Evolutionary conservation across 163 green algal genomes (phyloP).

Genomic region (Trebouxiophyceae sp.): DNA sequence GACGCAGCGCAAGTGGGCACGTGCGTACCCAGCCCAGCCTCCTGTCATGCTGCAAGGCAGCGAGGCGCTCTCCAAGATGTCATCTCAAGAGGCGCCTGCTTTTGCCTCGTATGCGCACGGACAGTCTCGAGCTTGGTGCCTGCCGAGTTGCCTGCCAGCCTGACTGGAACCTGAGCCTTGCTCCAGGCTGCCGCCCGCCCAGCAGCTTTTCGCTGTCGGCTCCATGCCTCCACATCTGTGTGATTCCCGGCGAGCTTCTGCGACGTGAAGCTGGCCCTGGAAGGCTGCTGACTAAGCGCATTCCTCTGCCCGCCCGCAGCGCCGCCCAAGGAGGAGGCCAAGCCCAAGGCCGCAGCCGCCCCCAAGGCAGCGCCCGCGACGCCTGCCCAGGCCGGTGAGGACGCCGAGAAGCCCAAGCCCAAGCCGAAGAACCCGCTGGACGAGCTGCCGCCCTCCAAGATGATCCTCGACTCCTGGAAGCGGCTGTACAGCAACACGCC

Average conservation of each 20-base stretch:
- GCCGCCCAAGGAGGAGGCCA: conserved; percentile 11
- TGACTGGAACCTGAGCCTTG: no score
- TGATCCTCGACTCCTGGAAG: conserved; percentile 56
- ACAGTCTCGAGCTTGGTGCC: no score
- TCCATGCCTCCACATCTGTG: no score
- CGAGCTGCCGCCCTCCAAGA: conserved; percentile 37
- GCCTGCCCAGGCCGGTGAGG: conserved; percentile 9
- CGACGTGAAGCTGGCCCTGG: background rate
- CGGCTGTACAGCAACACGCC: conserved; percentile 59
- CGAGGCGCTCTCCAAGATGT: no score
- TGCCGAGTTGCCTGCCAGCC: no score
- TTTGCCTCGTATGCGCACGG: no score
- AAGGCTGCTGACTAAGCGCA: background rate
- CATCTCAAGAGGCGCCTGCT: no score
- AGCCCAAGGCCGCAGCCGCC: conserved; percentile 7
- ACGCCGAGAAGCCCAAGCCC: conserved; percentile 20
- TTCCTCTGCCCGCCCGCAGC: background rate
- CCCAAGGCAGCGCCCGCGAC: conserved; percentile 5
- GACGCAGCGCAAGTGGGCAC: conserved; percentile 10
- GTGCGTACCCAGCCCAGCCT: no score
- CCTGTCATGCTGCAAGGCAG: no score
- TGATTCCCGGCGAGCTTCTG: no score
- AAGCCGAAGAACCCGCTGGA: conserved; percentile 52
- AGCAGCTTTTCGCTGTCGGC: no score
- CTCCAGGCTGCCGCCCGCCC: no score